Base-by-base conservation (phyloP, 164 flowering plant genomes). In the Magnolia kwangsiensis region DNA sequence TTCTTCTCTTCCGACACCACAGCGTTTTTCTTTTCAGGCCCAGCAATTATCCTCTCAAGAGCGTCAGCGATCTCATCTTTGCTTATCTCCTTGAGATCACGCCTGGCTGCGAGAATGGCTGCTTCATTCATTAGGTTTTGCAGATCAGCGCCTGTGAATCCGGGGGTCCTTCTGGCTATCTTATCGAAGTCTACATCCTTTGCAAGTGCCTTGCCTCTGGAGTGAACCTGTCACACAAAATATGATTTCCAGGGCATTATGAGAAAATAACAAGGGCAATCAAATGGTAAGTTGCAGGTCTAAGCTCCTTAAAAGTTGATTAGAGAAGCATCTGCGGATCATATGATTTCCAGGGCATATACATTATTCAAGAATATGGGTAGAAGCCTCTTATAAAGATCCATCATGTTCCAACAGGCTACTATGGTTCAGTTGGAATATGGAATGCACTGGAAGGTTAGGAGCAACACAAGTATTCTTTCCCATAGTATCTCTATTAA, bases 11-110 rank as follows among this genome's bases (percentile, higher is more conserved):
- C 99, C 5, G 98, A 90, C 18, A 96, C 97, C 8, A 96, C 97
- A 51, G 98, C 96, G 82, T 93, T 96, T 78, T 96, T 92, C 92
- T 93, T 92, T 88, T 93, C 99, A n/a, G 97, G 97, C n/a, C 98
- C 99, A 27, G 97, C 99, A 79, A 96, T 91, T 67, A 96, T 92
- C 80, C 99, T 89, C 80, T 96, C 99, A 2, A 92, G 84, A 11
- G 99, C 98, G 82, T 93, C 98, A 13, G 94, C 85, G 51, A 96
- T 93, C 80, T 96, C 98, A 82, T 93, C 96, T 82, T 91, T 93
- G 86, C 95, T 91, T 67, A 96, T 93, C 75, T 92, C 96, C 85
- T 92, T 93, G 71, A 90, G 91, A 72, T 92, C 98, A 78, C 98
- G 95, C 73, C 99, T 86, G 24, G 98, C 99, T 51, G 99, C 99